phyloP scores from a whole-genome alignment of 768 basidiomycete genomes.

The Leccinum broughii region DNA sequence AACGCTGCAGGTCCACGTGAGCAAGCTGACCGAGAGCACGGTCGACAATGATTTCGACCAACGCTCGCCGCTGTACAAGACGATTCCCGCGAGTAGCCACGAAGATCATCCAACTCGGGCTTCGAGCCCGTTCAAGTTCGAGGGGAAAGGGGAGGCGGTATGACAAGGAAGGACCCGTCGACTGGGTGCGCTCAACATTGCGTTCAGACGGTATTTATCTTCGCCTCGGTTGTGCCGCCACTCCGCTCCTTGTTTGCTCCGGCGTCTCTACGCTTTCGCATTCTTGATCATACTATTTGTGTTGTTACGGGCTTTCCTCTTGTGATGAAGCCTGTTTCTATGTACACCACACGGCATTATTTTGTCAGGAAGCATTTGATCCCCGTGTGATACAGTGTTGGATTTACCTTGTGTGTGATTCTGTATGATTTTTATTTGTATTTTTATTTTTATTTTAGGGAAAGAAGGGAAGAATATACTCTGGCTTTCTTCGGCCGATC shows the following conservation, averaged over 20 bases:
- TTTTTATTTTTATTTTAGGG: not conserved
- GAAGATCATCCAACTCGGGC: not conserved
- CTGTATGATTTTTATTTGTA: not conserved
- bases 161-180: not conserved
- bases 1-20: not conserved
- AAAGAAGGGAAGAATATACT: not conserved
- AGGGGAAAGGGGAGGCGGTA: not conserved
- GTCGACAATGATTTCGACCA: not conserved
- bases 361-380: not conserved
- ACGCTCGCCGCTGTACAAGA: not conserved
- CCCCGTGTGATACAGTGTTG: too few relatives aligned
- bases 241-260: not conserved
- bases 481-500: too few relatives aligned
- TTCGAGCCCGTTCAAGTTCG: not conserved
- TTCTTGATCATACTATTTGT: not conserved
- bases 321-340: not conserved
- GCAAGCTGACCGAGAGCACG: not conserved
- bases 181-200: not conserved
- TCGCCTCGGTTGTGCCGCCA: too few relatives aligned
- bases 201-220: too few relatives aligned
- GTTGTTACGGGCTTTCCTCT: not conserved
- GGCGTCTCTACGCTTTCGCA: not conserved
- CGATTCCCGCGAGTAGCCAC: not conserved
- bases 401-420: not conserved
- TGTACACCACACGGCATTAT: not conserved